These are phyloP conservation scores for Trypanosoma brucei DNA, from an alignment of 208 protist genomes.

Conservation along the genomic window DNA sequence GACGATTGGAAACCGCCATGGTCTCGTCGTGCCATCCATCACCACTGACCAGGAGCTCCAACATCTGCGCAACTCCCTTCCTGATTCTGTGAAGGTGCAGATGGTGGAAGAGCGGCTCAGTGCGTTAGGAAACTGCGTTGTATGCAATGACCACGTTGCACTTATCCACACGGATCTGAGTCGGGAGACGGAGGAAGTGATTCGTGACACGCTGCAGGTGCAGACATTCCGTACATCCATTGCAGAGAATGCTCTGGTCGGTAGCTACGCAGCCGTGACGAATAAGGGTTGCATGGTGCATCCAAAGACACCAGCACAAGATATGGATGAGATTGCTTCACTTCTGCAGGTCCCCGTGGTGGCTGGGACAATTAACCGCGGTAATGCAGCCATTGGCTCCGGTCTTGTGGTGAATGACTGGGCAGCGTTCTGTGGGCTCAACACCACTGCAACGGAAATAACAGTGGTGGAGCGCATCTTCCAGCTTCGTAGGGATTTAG, in stretches of 20 bases:
- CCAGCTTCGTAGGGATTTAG: constrained; percentile 89
- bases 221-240: constrained; percentile 99
- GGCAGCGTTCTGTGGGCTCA: constrained; percentile 97
- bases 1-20: constrained; percentile 96
- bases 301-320: constrained; percentile 93
- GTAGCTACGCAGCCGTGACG: constrained; percentile 96
- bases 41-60: constrained; percentile 99
- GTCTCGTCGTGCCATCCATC: constrained; percentile 97
- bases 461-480: constrained; percentile 99
- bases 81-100: constrained; percentile 95
- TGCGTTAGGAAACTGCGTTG: constrained; percentile 99
- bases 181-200: constrained; percentile 99
- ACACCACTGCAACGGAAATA: constrained; percentile 99
- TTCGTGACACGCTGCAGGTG: constrained; percentile 97
- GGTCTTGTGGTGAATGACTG: constrained; percentile 99
- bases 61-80: constrained; percentile 98
- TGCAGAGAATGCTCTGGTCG: constrained; percentile 97
- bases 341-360: constrained; percentile 98
- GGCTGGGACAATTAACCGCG: constrained; percentile 99
- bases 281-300: constrained; percentile 99
- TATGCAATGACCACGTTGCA: constrained; percentile 99
- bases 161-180: constrained; percentile 99
- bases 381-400: constrained; percentile 90
- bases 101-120: constrained; percentile 98
- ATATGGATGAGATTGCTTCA: constrained; percentile 98